Evolutionary conservation across 176 grass and related monocot species (phyloP).

Genomic region (Sorghum bicolor): Sorghum_bicolor_NCBIv3 NC_012870.2:18105501-18106000

Average conservation of each 20-base stretch:
- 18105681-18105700: slow-evolving; percentile 48
- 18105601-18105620: neutral
- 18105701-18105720: slow-evolving; percentile 32
- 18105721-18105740: slow-evolving; percentile 43
- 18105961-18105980: neutral
- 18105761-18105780: neutral
- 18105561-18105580: slow-evolving; percentile 6
- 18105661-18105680: neutral
- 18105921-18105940: neutral
- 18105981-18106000: neutral
- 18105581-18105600: slow-evolving; percentile 36
- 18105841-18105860: neutral
- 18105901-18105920: neutral
- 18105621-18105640: neutral
- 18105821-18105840: neutral
- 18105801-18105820: neutral
- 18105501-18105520: slow-evolving; percentile 32
- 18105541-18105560: slow-evolving; percentile 29
- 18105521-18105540: slow-evolving; percentile 27
- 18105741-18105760: neutral
- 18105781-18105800: slow-evolving; percentile 1
- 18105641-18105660: slow-evolving; percentile 6
- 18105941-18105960: neutral
- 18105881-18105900: neutral
- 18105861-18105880: neutral